These are phyloP conservation scores for Torulaspora gathmanii DNA, from an alignment of 805 yeast species.

Conservation along the genomic window DNA sequence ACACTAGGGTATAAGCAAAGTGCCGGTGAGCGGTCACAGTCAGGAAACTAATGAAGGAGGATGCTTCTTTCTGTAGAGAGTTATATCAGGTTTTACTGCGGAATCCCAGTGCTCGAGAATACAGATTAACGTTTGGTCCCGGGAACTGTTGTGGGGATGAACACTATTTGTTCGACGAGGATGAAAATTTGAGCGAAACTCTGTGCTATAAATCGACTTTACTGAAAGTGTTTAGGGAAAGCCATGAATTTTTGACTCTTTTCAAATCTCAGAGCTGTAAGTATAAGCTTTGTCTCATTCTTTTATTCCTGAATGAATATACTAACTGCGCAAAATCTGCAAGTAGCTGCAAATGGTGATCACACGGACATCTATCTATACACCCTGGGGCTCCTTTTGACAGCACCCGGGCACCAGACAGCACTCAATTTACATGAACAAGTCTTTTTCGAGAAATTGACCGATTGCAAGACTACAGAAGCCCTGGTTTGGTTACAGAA, in stretches of 20 bases:
- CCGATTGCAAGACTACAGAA: neutral
- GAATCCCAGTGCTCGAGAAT: conserved; percentile 1
- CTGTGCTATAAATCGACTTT: conserved; percentile 34
- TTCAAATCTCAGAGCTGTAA: conserved; percentile 4
- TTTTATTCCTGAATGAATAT: neutral
- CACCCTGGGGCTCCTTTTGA: conserved; percentile 35
- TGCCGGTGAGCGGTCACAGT: too few relatives aligned
- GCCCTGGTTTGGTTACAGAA: conserved; percentile 14
- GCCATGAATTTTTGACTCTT: conserved; percentile 25
- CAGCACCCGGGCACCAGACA: conserved; percentile 38
- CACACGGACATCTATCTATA: conserved; percentile 17
- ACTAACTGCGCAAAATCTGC: neutral
- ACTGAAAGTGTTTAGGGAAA: conserved; percentile 30
- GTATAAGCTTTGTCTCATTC: conserved; percentile 1
- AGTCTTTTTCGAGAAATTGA: conserved; percentile 17
- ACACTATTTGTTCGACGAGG: conserved; percentile 11
- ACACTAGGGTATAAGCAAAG: neutral
- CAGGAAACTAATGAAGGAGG: neutral
- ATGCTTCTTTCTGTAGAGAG: conserved; percentile 13
- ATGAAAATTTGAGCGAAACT: conserved; percentile 28
- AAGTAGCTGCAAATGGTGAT: neutral
- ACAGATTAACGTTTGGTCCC: conserved; percentile 20
- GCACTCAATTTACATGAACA: conserved; percentile 33
- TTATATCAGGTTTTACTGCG: conserved; percentile 15
- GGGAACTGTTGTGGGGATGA: conserved; percentile 13